A percentile compares a stretch with the other conserved stretches of the same genome.
These are phyloP conservation scores for Pichia thaimueangensis DNA, from an alignment of 805 yeast species.

Conservation along the genomic window DNA sequence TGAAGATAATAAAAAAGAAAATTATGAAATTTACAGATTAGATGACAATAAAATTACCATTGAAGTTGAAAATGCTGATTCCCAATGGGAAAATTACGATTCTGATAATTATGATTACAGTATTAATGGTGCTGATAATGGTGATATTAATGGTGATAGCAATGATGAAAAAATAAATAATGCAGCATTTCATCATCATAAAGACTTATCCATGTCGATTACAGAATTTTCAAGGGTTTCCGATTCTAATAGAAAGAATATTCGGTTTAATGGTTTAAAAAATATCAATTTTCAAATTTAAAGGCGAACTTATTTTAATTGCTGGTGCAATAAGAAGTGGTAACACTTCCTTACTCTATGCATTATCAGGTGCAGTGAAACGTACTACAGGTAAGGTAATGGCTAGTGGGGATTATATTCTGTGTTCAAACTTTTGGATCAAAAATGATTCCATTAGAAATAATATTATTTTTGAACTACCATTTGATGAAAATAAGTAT, in stretches of 20 bases:
- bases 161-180: not conserved
- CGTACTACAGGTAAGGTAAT: constrained; percentile 44
- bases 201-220: too few species aligned
- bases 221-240: not conserved
- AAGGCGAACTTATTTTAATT: constrained; percentile 67
- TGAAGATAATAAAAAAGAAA: constrained; percentile 34
- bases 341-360: constrained; percentile 64
- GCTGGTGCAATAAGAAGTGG: constrained; percentile 69
- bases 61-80: constrained; percentile 46
- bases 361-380: constrained; percentile 67
- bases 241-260: not conserved
- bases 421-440: constrained; percentile 72
- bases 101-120: constrained; percentile 19
- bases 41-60: constrained; percentile 36
- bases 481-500: constrained; percentile 44
- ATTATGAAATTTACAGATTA: constrained; percentile 17
- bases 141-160: not conserved
- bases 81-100: constrained; percentile 57
- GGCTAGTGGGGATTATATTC: constrained; percentile 45
- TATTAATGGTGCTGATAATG: too few species aligned
- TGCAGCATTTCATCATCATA: too few species aligned
- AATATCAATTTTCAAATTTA: constrained; percentile 48
- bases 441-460: constrained; percentile 74
- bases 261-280: constrained; percentile 38
- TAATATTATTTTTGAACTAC: constrained; percentile 61